Conservation (phyloP, 441 rosid genomes). For the Raphanus hybrid region DNA sequence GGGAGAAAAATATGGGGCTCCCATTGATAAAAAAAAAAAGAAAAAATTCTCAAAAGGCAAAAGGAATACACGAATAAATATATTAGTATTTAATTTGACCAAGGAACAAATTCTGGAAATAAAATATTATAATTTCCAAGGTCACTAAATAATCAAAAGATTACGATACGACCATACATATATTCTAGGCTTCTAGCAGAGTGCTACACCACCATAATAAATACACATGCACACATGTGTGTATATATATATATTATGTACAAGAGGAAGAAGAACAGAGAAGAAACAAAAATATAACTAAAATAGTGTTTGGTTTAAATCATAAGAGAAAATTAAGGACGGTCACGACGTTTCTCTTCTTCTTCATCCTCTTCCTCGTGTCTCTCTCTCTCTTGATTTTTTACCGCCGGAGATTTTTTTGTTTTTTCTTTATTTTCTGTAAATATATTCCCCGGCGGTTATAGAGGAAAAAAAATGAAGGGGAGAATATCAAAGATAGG, state of each 20-base stretch:
- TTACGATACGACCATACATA: conserved; percentile 26
- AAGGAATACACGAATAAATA: background rate
- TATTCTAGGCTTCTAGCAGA: background rate
- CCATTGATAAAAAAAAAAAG: background rate
- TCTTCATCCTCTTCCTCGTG: background rate
- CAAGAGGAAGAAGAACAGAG: conserved; percentile 8
- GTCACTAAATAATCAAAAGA: background rate
- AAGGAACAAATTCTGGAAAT: conserved; percentile 24
- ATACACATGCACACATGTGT: conserved; percentile 39
- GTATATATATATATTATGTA: background rate
- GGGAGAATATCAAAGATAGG: conserved; percentile 79
- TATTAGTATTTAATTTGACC: conserved; percentile 1
- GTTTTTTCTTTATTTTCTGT: background rate
- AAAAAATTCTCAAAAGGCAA: background rate
- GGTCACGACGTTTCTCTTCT: conserved; percentile 41
- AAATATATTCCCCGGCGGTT: conserved; percentile 35
- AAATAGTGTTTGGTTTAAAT: conserved; percentile 33
- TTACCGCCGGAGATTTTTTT: conserved; percentile 36
- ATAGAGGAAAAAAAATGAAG: conserved; percentile 42
- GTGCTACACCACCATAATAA: conserved; percentile 36
- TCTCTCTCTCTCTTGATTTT: conserved; percentile 2
- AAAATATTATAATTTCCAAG: conserved; percentile 5
- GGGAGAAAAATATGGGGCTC: conserved; percentile 28
- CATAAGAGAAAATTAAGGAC: conserved; percentile 33
- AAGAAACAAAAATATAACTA: background rate